These are phyloP conservation scores for Sisymbrium altissimum DNA, from an alignment of 345 rosid species.

Conservation along the genomic window DNA sequence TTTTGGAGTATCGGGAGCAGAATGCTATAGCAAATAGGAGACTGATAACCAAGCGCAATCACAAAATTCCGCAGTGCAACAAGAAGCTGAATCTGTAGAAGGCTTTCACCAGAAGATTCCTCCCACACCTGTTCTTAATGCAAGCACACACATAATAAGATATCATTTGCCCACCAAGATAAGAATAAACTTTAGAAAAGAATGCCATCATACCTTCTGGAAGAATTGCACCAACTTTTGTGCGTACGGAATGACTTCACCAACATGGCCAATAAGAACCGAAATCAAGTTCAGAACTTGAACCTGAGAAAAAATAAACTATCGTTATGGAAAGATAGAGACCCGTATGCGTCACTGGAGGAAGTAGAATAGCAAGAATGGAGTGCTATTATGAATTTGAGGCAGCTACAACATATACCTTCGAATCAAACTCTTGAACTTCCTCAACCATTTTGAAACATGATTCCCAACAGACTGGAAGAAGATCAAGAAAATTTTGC, in stretches of 20 bases:
- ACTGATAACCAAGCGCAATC: slow-evolving; percentile 82
- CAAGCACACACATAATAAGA: slow-evolving; percentile 14
- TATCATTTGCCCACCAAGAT: slow-evolving; percentile 3
- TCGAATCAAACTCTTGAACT: slow-evolving; percentile 96
- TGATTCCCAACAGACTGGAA: slow-evolving; percentile 83
- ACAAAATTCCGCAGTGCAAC: slow-evolving; percentile 90
- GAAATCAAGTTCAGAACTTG: slow-evolving; percentile 91
- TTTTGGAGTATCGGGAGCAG: slow-evolving; percentile 82
- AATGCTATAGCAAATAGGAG: slow-evolving; percentile 70
- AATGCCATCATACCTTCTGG: slow-evolving; percentile 55
- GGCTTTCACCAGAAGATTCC: slow-evolving; percentile 95
- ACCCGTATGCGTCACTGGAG: background rate
- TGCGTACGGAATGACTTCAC: slow-evolving; percentile 71
- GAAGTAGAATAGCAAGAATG: slow-evolving; percentile 15
- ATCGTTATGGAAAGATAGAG: slow-evolving; percentile 13
- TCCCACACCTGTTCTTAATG: slow-evolving; percentile 75
- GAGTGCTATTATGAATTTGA: slow-evolving; percentile 11
- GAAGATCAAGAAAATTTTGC: slow-evolving; percentile 71
- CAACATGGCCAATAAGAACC: slow-evolving; percentile 72
- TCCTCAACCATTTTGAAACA: slow-evolving; percentile 91
- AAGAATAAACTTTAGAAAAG: background rate
- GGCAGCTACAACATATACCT: slow-evolving; percentile 46
- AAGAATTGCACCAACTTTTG: slow-evolving; percentile 79
- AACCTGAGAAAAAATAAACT: slow-evolving; percentile 53
- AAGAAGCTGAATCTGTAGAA: slow-evolving; percentile 95